phyloP scores from a whole-genome alignment of 2,329 filamentous ascomycete genomes.

The Graphilbum ipis-grandicollis region DNA sequence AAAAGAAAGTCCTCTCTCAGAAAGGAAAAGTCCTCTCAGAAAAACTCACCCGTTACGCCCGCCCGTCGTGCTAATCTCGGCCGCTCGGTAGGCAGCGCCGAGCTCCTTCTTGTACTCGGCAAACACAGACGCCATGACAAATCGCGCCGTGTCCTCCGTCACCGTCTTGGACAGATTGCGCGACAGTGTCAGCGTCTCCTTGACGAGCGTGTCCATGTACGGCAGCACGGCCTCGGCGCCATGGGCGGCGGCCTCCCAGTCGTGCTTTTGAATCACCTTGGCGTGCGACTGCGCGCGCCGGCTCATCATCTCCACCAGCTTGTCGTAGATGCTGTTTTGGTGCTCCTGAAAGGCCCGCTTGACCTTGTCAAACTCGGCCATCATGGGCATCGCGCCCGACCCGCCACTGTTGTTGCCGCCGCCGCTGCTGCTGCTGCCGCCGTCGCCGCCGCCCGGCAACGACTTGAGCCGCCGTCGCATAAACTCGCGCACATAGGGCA shows the following conservation, averaged over 20 bases:
- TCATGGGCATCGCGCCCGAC: slow-evolving; percentile 36
- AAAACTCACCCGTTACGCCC: slow-evolving; percentile 53
- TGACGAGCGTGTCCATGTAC: slow-evolving; percentile 76
- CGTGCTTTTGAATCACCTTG: slow-evolving; percentile 49
- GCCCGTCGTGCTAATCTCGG: slow-evolving; percentile 44
- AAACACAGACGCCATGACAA: slow-evolving; percentile 81
- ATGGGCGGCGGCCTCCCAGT: slow-evolving; percentile 42
- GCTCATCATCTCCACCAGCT: slow-evolving; percentile 84
- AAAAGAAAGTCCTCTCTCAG: background rate
- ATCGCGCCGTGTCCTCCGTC: slow-evolving; percentile 54
- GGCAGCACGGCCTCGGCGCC: slow-evolving; percentile 28
- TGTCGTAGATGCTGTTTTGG: slow-evolving; percentile 79
- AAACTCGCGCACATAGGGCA: slow-evolving; percentile 84
- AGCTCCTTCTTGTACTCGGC: slow-evolving; percentile 66
- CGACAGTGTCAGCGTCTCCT: slow-evolving; percentile 72
- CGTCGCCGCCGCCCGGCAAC: slow-evolving; percentile 18
- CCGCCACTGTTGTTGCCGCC: background rate
- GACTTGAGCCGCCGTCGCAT: slow-evolving; percentile 56
- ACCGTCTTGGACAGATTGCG: slow-evolving; percentile 71
- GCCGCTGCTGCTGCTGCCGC: background rate
- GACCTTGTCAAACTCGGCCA: slow-evolving; percentile 77
- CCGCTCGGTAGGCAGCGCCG: slow-evolving; percentile 49
- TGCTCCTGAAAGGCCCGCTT: slow-evolving; percentile 74
- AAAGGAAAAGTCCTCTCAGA: too few relatives aligned
- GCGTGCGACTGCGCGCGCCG: slow-evolving; percentile 58